Evolutionary conservation across 2,329 filamentous ascomycete genomes (phyloP).

Genomic region (Paecilomyces fulvus): DNA sequence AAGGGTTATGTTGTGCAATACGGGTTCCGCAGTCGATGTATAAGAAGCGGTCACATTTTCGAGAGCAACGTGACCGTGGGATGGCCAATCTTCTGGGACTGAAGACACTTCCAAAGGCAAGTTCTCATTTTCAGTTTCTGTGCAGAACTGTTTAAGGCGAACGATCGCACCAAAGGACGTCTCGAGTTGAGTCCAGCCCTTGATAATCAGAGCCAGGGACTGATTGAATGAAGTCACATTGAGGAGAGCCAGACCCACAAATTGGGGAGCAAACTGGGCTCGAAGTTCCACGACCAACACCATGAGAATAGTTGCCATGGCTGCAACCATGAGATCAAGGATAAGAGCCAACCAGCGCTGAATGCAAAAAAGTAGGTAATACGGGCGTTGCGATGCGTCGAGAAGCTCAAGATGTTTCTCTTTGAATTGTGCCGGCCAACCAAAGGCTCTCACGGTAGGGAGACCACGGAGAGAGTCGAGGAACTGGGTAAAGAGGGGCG

Average conservation of each 20-base stretch:
- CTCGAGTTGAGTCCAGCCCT: slow-evolving; percentile 45
- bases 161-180: slow-evolving; percentile 46
- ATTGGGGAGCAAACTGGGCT: slow-evolving; percentile 27
- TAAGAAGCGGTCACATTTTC: not conserved
- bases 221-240: slow-evolving; percentile 41
- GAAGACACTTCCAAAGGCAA: not conserved
- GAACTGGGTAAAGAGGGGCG: slow-evolving; percentile 45
- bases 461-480: slow-evolving; percentile 43
- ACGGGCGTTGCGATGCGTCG: slow-evolving; percentile 11
- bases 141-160: not conserved
- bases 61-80: not conserved
- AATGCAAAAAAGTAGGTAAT: slow-evolving; percentile 13
- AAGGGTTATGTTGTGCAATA: not conserved
- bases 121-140: not conserved
- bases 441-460: slow-evolving; percentile 44
- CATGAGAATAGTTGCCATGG: slow-evolving; percentile 5
- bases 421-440: slow-evolving; percentile 36
- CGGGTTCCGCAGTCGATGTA: not conserved
- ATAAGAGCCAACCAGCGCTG: slow-evolving; percentile 15
- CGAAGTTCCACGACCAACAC: slow-evolving; percentile 7
- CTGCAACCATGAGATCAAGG: slow-evolving; percentile 10
- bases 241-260: slow-evolving; percentile 39
- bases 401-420: slow-evolving; percentile 23
- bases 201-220: slow-evolving; percentile 34
- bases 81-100: not conserved